Percentiles rank a stretch among this genome's conserved stretches.
phyloP scores from a whole-genome alignment of 768 basidiomycete species.

The Suillus fuscotomentosus region DNA sequence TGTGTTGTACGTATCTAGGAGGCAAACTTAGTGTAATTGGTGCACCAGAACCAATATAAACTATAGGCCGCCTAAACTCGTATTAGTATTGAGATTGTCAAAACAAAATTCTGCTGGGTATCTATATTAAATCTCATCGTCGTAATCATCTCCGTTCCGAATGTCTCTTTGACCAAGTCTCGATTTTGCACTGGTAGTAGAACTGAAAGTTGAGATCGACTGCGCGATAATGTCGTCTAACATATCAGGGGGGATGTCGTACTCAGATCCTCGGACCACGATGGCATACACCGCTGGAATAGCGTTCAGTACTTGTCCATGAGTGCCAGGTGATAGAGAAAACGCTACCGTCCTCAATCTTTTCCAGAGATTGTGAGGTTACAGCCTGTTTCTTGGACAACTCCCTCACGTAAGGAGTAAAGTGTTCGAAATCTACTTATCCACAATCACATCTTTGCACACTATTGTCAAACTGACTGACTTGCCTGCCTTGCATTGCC shows the following conservation, averaged over 20 bases:
- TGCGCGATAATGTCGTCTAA: conserved; percentile 67
- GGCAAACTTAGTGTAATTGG: background rate
- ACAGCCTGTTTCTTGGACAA: conserved; percentile 87
- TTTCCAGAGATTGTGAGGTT: conserved; percentile 83
- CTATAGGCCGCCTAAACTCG: background rate
- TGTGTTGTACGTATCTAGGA: background rate
- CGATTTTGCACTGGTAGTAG: conserved; percentile 9
- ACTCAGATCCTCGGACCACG: conserved; percentile 70
- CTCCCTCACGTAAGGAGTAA: conserved; percentile 67
- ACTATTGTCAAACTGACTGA: conserved; percentile 1
- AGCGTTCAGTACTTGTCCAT: conserved; percentile 8
- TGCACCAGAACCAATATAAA: background rate
- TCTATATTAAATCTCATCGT: conserved; percentile 18
- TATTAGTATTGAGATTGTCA: background rate
- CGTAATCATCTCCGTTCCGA: conserved; percentile 26
- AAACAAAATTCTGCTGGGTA: background rate
- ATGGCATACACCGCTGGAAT: conserved; percentile 68
- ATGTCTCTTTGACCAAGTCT: conserved; percentile 18
- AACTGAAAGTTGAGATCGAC: conserved; percentile 36
- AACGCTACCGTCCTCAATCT: conserved; percentile 86
- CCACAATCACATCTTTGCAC: conserved; percentile 1
- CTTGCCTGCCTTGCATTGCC: conserved; percentile 70
- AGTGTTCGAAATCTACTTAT: conserved; percentile 69
- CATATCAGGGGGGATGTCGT: conserved; percentile 63
- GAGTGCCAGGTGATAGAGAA: background rate